These are phyloP conservation scores for Acrocalymma vagum DNA, from an alignment of 2,329 filamentous ascomycete genomes.

Conservation along the genomic window DNA sequence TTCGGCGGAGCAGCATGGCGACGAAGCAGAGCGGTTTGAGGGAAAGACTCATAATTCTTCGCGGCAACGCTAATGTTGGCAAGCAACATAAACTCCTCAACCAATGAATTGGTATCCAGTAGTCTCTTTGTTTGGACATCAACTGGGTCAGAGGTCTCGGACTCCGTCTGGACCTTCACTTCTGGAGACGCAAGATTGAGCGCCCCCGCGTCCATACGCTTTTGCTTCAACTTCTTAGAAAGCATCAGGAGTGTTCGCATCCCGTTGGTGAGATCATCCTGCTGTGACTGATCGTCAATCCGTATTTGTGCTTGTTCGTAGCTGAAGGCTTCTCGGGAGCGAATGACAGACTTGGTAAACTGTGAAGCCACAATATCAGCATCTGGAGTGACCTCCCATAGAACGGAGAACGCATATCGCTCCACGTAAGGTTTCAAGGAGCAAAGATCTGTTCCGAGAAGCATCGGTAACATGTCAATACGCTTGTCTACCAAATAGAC, in stretches of 20 bases:
- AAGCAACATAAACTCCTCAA: constrained; percentile 99
- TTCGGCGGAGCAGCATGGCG: constrained; percentile 92
- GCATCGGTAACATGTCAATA: constrained; percentile 98
- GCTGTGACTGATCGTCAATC: constrained; percentile 87
- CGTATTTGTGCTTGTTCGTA: constrained; percentile 95
- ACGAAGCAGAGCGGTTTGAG: constrained; percentile 92
- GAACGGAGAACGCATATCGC: constrained; percentile 63
- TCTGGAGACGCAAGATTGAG: constrained; percentile 97
- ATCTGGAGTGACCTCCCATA: constrained; percentile 83
- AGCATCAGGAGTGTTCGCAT: constrained; percentile 88
- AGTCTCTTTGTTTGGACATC: constrained; percentile 96
- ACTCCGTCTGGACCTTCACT: constrained; percentile 94
- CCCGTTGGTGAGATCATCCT: constrained; percentile 87
- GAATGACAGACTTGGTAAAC: constrained; percentile 98
- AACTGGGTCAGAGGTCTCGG: constrained; percentile 93
- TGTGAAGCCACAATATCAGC: constrained; percentile 85
- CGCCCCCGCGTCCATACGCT: constrained; percentile 92
- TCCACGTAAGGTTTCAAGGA: constrained; percentile 98
- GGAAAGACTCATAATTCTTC: constrained; percentile 90
- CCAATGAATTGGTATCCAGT: constrained; percentile 94
- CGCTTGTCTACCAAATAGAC: constrained; percentile 99
- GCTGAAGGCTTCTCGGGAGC: constrained; percentile 94
- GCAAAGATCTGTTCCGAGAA: constrained; percentile 94
- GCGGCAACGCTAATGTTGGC: constrained; percentile 94
- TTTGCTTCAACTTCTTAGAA: constrained; percentile 91